phyloP scores from a whole-genome alignment of 768 basidiomycete genomes.

The Cyclocybe aegerita region DNA sequence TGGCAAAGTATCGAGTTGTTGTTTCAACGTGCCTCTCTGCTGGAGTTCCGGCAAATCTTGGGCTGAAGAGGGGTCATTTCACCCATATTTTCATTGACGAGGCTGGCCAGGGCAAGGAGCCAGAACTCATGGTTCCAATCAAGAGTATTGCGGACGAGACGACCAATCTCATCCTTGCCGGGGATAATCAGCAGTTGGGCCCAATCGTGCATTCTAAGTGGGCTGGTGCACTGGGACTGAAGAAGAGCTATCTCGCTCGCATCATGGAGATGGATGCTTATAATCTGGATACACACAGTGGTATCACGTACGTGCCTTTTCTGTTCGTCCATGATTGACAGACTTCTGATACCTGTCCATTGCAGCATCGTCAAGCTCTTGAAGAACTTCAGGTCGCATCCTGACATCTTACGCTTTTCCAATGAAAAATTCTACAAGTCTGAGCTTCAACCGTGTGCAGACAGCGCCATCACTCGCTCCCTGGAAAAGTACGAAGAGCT shows the following conservation, averaged over 20 bases:
- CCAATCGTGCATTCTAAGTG: slow-evolving; percentile 52
- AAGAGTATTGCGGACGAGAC: slow-evolving; percentile 43
- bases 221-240: slow-evolving; percentile 48
- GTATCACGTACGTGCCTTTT: slow-evolving; percentile 32
- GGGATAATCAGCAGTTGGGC: slow-evolving; percentile 64
- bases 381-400: slow-evolving; percentile 60
- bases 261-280: slow-evolving; percentile 43
- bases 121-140: slow-evolving; percentile 55
- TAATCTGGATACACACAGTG: slow-evolving; percentile 28
- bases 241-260: slow-evolving; percentile 50
- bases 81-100: slow-evolving; percentile 65
- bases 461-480: slow-evolving; percentile 37
- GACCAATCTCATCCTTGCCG: slow-evolving; percentile 57
- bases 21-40: slow-evolving; percentile 60
- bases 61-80: slow-evolving; percentile 53
- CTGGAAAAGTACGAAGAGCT: slow-evolving; percentile 37
- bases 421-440: slow-evolving; percentile 57
- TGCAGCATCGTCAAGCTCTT: slow-evolving; percentile 56
- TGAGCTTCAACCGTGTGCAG: slow-evolving; percentile 50
- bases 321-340: background rate
- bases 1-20: slow-evolving; percentile 49
- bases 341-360: background rate
- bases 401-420: slow-evolving; percentile 52
- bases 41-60: slow-evolving; percentile 45
- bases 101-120: slow-evolving; percentile 63